Evolutionary conservation across 192 early-diverging fungal genomes (phyloP).

Genomic region (Coemansia pectinata): DNA sequence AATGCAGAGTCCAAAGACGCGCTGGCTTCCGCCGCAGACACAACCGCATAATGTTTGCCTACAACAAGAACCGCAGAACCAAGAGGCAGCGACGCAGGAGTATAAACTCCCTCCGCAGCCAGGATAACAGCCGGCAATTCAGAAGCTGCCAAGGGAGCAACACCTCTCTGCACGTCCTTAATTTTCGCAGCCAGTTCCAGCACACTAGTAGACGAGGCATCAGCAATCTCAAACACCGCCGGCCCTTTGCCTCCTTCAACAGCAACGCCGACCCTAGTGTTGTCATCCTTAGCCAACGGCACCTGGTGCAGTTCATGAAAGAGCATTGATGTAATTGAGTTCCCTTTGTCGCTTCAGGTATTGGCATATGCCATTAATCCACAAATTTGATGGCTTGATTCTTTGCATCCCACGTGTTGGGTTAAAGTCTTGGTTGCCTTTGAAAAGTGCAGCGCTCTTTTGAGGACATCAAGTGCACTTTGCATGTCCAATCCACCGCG

Average conservation of each 20-base stretch:
- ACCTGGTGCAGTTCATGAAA: slow-evolving; percentile 20
- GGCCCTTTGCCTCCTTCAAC: slow-evolving; percentile 55
- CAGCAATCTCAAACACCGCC: slow-evolving; percentile 25
- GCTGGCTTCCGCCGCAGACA: slow-evolving; percentile 26
- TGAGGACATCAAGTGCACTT: neutral
- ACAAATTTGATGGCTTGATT: neutral
- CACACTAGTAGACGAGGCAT: slow-evolving; percentile 26
- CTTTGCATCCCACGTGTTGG: neutral
- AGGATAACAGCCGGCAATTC: slow-evolving; percentile 21
- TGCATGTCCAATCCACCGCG: neutral
- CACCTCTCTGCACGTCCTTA: slow-evolving; percentile 14
- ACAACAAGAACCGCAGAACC: slow-evolving; percentile 67
- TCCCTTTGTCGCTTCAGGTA: too few species aligned
- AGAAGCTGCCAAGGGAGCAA: neutral
- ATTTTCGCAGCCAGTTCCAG: slow-evolving; percentile 31
- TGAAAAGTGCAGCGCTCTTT: neutral
- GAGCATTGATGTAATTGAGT: slow-evolving; percentile 35
- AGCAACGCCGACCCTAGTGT: slow-evolving; percentile 61
- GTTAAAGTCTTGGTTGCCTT: neutral
- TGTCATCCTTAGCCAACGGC: slow-evolving; percentile 55
- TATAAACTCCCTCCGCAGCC: slow-evolving; percentile 54
- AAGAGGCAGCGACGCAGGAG: slow-evolving; percentile 49
- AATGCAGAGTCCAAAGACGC: slow-evolving; percentile 33
- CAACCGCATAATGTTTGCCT: slow-evolving; percentile 44
- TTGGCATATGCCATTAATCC: neutral